Percentiles rank a stretch among this genome's conserved stretches.
These are phyloP conservation scores for Hemileccinum impolitum DNA, from an alignment of 768 basidiomycete species.

Conservation along the genomic window DNA sequence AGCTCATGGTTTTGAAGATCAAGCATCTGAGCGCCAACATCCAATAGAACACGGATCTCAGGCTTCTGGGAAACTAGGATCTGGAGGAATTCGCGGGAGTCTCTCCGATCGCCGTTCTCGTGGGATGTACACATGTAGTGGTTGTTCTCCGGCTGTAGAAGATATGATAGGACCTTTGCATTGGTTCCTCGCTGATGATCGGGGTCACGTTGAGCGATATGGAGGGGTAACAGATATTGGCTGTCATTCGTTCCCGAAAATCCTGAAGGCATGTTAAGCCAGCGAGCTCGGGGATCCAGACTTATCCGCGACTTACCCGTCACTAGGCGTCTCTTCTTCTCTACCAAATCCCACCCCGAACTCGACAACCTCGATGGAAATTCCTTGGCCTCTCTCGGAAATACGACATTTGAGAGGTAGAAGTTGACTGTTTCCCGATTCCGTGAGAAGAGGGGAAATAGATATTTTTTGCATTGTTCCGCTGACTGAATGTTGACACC, in stretches of 20 bases:
- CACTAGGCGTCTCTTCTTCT: neutral
- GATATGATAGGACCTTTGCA: slow-evolving; percentile 10
- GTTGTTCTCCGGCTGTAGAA: slow-evolving; percentile 22
- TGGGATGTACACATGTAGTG: slow-evolving; percentile 3
- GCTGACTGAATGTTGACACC: neutral
- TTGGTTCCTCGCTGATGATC: neutral
- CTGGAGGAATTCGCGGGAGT: slow-evolving; percentile 24
- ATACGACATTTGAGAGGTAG: no score
- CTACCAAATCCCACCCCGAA: neutral
- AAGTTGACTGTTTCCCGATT: no score
- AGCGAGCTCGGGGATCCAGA: slow-evolving; percentile 1
- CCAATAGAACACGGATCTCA: neutral
- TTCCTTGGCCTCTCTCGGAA: no score
- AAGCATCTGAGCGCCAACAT: slow-evolving; percentile 52
- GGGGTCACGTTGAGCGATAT: slow-evolving; percentile 12
- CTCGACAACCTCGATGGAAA: no score
- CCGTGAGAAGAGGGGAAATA: no score
- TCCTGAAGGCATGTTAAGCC: slow-evolving; percentile 13
- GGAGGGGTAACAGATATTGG: slow-evolving; percentile 32
- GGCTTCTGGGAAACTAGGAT: slow-evolving; percentile 30
- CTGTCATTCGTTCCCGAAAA: slow-evolving; percentile 37
- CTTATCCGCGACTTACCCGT: neutral
- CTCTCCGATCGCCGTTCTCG: neutral
- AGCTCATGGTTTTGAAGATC: slow-evolving; percentile 41
- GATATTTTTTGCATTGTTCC: no score